Evolutionary conservation across 495 filamentous ascomycete genomes (phyloP).

Genomic region (Parathielavia hyrcaniae): DNA sequence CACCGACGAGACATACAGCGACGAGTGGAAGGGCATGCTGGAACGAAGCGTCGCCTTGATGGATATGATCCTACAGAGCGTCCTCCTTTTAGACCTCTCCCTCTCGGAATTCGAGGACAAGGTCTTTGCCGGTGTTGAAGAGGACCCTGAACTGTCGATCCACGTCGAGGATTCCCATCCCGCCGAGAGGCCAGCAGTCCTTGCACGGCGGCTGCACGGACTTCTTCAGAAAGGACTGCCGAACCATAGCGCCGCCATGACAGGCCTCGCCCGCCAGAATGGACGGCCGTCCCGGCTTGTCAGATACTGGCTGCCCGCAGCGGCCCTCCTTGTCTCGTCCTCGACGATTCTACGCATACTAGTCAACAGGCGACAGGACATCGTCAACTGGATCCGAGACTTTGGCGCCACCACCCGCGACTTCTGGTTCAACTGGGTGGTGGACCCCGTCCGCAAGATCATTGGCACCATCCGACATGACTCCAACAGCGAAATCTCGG

Average conservation of each 20-base stretch:
- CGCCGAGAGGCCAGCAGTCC: conserved; percentile 44
- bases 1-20: conserved; percentile 40
- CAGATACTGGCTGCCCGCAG: conserved; percentile 80
- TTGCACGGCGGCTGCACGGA: conserved; percentile 60
- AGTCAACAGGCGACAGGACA: conserved; percentile 61
- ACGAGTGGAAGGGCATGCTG: conserved; percentile 65
- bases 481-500: conserved; percentile 80
- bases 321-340: conserved; percentile 63
- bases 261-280: conserved; percentile 46
- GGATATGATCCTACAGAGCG: conserved; percentile 65
- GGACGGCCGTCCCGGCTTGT: conserved; percentile 71
- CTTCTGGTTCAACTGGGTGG: conserved; percentile 94
- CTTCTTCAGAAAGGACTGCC: conserved; percentile 59
- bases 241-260: conserved; percentile 48
- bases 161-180: conserved; percentile 33
- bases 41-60: conserved; percentile 70
- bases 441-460: conserved; percentile 74
- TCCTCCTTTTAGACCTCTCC: conserved; percentile 47
- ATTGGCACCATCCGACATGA: conserved; percentile 90
- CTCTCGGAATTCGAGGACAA: conserved; percentile 68
- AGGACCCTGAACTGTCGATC: conserved; percentile 50
- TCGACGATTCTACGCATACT: conserved; percentile 74
- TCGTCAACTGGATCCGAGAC: conserved; percentile 68
- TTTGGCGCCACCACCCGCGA: conserved; percentile 71
- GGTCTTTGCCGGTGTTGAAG: conserved; percentile 57